phyloP scores from a whole-genome alignment of 2,329 filamentous ascomycete genomes.

The Sclerotiophoma versabilis region DNA sequence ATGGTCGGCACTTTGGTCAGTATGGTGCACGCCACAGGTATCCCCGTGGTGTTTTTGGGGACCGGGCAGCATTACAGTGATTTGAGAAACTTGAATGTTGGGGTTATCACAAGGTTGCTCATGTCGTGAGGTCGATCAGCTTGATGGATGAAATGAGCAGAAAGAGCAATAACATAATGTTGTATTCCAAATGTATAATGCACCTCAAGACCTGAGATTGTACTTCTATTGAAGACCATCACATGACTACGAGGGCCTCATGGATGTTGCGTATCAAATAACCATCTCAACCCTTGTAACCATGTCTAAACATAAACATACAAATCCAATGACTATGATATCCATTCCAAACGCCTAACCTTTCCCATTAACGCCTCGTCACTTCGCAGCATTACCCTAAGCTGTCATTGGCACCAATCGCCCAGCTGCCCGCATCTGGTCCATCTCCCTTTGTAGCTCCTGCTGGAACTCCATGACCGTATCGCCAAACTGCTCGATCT shows the following conservation, averaged over 20 bases:
- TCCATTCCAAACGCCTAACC: background rate
- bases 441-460: conserved; percentile 14
- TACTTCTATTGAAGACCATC: too few relatives aligned
- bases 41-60: conserved; percentile 92
- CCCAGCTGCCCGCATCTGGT: conserved; percentile 17
- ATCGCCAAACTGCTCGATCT: conserved; percentile 60
- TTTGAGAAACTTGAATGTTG: conserved; percentile 68
- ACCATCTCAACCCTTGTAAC: background rate
- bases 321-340: background rate
- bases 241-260: too few relatives aligned
- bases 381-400: background rate
- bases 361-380: background rate
- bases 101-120: conserved; percentile 66
- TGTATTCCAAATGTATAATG: background rate
- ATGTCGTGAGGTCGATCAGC: conserved; percentile 57
- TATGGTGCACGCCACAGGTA: conserved; percentile 96
- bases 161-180: background rate
- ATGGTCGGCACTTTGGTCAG: conserved; percentile 97
- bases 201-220: background rate
- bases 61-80: conserved; percentile 73
- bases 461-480: conserved; percentile 43
- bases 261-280: too few relatives aligned
- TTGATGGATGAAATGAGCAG: background rate
- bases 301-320: background rate
- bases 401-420: conserved; percentile 36